Base-by-base conservation (phyloP, 805 yeast genomes). In the Yamadazyma paraphyllophila region DNA sequence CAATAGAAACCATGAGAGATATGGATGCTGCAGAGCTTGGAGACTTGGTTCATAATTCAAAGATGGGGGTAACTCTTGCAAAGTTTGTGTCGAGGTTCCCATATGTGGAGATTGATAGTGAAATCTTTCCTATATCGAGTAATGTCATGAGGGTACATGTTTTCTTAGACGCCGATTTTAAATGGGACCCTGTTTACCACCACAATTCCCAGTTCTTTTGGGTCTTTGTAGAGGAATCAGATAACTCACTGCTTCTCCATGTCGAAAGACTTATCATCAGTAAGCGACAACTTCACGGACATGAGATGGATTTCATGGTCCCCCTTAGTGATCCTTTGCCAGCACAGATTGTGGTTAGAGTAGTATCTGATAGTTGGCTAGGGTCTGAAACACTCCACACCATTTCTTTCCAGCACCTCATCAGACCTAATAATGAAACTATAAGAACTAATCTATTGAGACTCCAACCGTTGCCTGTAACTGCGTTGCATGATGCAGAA, bases 291-390 rank as follows among this genome's bases (percentile, higher is more conserved):
- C 59, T 82, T 59, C 68, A 67, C 4, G 58, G 64, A 3, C 95
- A 88, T 61, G 88, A 81, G 55, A 70, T 91, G 71, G 97, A 92
- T 56, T 89, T 92, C 57, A 89, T 95, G 83, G 86, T 94, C 36
- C 99, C 99, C 0, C 65, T 91, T 44, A 71, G 85, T 2, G 96
- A 88, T 56, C 96, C 96, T 2, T 65, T 84, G n/a, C 97, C 97
- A 0, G 82, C 92, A 0, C 98, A 94, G 61, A 77, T 94, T 27
- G 79, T 88, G 6, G 82, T 92, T 2, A 75, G 90, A 43, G 84
- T 85, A 1, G 66, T 88, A 4, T 88, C 96, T 3, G 98, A 94
- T 58, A 66, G 78, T 1, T 95, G 97, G 97, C 76, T 89, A 14
- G 97, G 97, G 0, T 78, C 91, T 1, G 97, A 89, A 56, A 70